Percentiles rank a stretch among this genome's conserved stretches.
These are phyloP conservation scores for Tetracladium maxilliforme DNA, from an alignment of 2,329 filamentous ascomycete species.

Conservation along the genomic window DNA sequence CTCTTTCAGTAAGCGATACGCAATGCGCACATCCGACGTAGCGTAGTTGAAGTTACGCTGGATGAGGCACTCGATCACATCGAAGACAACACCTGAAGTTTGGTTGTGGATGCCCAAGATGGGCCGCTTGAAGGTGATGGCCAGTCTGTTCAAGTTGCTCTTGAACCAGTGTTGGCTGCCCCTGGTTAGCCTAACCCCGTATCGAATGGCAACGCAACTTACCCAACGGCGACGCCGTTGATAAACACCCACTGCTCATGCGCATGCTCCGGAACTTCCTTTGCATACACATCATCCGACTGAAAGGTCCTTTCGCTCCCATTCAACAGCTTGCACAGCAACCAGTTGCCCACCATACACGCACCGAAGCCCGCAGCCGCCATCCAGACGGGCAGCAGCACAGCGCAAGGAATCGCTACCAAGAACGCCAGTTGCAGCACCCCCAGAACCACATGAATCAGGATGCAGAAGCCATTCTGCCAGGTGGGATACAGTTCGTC, in stretches of 20 bases:
- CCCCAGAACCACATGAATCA: conserved; percentile 41
- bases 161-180: conserved; percentile 49
- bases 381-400: conserved; percentile 33
- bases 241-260: conserved; percentile 70
- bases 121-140: conserved; percentile 56
- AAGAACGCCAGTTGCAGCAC: conserved; percentile 47
- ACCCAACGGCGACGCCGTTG: conserved; percentile 56
- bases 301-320: conserved; percentile 30
- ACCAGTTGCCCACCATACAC: conserved; percentile 34
- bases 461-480: conserved; percentile 40
- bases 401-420: conserved; percentile 32
- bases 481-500: conserved; percentile 49
- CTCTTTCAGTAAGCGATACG: conserved; percentile 46
- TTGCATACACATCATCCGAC: conserved; percentile 37
- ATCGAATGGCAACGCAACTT: conserved; percentile 14
- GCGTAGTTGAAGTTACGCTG: conserved; percentile 63
- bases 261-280: conserved; percentile 25
- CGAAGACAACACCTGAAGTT: conserved; percentile 58
- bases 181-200: conserved; percentile 1
- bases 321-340: conserved; percentile 37
- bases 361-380: conserved; percentile 19
- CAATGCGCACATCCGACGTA: conserved; percentile 49
- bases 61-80: conserved; percentile 62
- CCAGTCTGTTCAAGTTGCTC: conserved; percentile 55
- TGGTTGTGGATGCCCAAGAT: conserved; percentile 63